phyloP scores from a whole-genome alignment of 768 basidiomycete species.

The Amanita molliuscula region DNA sequence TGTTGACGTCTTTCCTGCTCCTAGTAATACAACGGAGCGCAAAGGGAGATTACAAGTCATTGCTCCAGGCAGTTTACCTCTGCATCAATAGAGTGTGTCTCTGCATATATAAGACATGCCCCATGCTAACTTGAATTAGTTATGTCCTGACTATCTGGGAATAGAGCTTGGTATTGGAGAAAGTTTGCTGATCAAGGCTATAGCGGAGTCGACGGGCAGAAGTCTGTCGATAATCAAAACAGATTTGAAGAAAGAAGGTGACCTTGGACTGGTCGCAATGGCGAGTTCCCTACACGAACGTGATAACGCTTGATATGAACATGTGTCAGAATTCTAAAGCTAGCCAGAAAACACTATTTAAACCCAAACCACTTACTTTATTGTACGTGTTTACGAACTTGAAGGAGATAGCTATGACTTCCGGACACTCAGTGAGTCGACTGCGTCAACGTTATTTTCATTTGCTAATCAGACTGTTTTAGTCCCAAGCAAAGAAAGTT shows the following conservation, averaged over 20 bases:
- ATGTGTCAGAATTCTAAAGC: constrained; percentile 75
- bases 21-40: constrained; percentile 85
- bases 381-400: constrained; percentile 85
- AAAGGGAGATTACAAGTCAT: constrained; percentile 57
- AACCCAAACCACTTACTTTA: constrained; percentile 84
- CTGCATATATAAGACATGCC: not conserved
- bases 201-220: constrained; percentile 91
- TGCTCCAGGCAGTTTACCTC: constrained; percentile 86
- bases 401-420: constrained; percentile 79
- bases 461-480: constrained; percentile 4
- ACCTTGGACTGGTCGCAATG: constrained; percentile 95
- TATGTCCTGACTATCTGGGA: constrained; percentile 92
- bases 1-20: constrained; percentile 81
- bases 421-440: constrained; percentile 63
- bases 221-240: constrained; percentile 74
- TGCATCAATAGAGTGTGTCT: constrained; percentile 86
- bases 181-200: constrained; percentile 88
- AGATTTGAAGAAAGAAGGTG: constrained; percentile 91
- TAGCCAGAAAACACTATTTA: constrained; percentile 88
- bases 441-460: not conserved
- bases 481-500: constrained; percentile 96
- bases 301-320: not conserved
- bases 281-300: not conserved
- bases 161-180: constrained; percentile 96
- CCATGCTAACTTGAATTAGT: constrained; percentile 29